A percentile compares a stretch with the other conserved stretches of the same genome.
Evolutionary conservation across 2,329 filamentous ascomycete species (phyloP).

Genomic region (Microdochium bolleyi): DNA sequence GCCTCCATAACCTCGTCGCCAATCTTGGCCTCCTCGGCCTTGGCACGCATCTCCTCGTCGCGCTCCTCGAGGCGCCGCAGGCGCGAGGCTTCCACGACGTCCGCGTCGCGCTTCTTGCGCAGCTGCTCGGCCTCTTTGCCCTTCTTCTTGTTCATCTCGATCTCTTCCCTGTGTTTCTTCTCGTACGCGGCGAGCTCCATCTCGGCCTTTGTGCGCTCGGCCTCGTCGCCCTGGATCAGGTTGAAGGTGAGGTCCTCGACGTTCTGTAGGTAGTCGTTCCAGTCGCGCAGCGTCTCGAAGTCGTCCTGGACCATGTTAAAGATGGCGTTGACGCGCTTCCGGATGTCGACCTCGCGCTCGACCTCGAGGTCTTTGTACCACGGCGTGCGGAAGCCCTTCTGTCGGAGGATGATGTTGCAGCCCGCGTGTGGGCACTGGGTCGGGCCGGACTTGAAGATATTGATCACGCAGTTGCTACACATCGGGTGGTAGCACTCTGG

Average conservation of each 20-base stretch:
- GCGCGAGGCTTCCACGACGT: conserved; percentile 59
- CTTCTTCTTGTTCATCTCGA: conserved; percentile 51
- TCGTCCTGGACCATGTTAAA: conserved; percentile 89
- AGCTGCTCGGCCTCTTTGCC: conserved; percentile 48
- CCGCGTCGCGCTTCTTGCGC: conserved; percentile 45
- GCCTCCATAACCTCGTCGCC: conserved; percentile 63
- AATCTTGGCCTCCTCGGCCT: conserved; percentile 52
- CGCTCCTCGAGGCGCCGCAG: conserved; percentile 55
- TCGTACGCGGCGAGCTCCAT: conserved; percentile 52
- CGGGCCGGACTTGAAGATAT: conserved; percentile 86
- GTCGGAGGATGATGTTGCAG: conserved; percentile 79
- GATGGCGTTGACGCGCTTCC: conserved; percentile 67
- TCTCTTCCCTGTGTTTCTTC: conserved; percentile 60
- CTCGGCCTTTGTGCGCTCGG: conserved; percentile 44
- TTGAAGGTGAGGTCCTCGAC: conserved; percentile 89
- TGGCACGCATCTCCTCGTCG: conserved; percentile 64
- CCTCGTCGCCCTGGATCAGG: conserved; percentile 64
- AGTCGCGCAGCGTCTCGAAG: conserved; percentile 75
- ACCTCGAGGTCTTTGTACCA: conserved; percentile 85
- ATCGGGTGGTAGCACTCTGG: conserved; percentile 99
- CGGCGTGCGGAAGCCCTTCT: conserved; percentile 74
- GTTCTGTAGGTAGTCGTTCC: conserved; percentile 90
- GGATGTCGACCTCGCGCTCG: conserved; percentile 89
- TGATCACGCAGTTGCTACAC: conserved; percentile 92
- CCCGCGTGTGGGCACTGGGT: conserved; percentile 87